Evolutionary conservation across 163 green algal genomes (phyloP), one percentile per base, ranked within the genome.

Genomic region (Volvox carteri): DNA sequence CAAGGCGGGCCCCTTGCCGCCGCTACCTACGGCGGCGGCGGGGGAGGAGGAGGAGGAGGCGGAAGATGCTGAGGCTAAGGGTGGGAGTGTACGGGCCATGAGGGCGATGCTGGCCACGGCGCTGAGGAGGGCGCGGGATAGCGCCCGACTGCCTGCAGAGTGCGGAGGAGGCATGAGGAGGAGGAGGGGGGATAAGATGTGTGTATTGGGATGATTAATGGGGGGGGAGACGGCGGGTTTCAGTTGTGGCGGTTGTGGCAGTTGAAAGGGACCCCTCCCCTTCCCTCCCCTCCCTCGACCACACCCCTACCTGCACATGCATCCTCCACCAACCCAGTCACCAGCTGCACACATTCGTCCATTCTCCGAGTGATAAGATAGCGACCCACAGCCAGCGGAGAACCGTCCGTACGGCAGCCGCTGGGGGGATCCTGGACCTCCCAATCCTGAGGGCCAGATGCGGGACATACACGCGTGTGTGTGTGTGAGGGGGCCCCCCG

Each of bases 101-200:
- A 89, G 68, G 9, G 68, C 39, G 35, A 89, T 75, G 70, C 35
- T 37, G 84, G 14, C 28, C 2, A 89, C 28, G 23, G 84, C 84
- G 37, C 33, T 35, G 19, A 42, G 52, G 2, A 89, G 84, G 2
- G 84, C 52, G 1, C 84, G 68, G 16, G 25, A 68, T 28, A 89
- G 46, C 3, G 84, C 84, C 11, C 70, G 84, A 52, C 84, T 89
- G 84, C 84, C 84, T 88, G 81, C 48, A 23, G 44, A 14, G 65
- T 35, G 44, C 28, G 46, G 35, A 65, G 33, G 50, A 33, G 30
- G 54, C 50, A 16, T 60, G 16, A 60, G 28, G 1, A 74, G 37
- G 54, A 74, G 37, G 21, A 44, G 28, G 54, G 2, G 7, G 35
- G 28, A 28, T 44, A 65, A 65, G 54, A 2, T 7, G 50, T 16